Evolutionary conservation across 768 basidiomycete species (phyloP), one percentile per base, ranked within the genome.

Genomic region (Tephrocybe sp.): DNA sequence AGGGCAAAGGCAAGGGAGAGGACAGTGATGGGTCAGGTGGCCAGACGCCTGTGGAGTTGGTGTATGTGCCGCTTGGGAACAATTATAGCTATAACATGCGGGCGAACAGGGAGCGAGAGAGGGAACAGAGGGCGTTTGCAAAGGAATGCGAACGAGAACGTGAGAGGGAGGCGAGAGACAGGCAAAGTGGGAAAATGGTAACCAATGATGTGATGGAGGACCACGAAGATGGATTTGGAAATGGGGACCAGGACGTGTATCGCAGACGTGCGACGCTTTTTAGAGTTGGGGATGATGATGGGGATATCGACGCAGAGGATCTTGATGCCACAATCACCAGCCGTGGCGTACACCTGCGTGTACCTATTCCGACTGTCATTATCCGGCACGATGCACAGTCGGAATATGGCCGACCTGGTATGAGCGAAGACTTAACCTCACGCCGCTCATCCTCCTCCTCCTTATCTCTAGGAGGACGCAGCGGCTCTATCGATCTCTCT

Each of bases 1-100:
- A 52, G 39, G 55, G 59, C 36, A 36, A 53, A 48, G 52, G 60
- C 23, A 45, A 58, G 41, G 49, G 52, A 6, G 39, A 59, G 17
- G 64, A 63, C 39, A 60, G 63, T 19, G 64, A 65, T 8, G 62
- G 54, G 6, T 61, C 65, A 19, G 75, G 72, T 38, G 72, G 73
- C 16, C 55, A 59, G 46, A 74, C 78, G 0, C 79, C 82, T 1
- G 83, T 87, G 34, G 85, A 87, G 54, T 73, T 89, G 56, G 87
- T 89, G 19, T 89, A 87, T 60, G 83, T 84, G 1, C 74, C 76
- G 23, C 60, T 72, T 35, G 70, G 69, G 47, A 69, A 68, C 52
- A 65, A 69, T 20, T 77, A 72, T 54, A 63, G 51, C 32, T 53
- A 72, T 55, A 63, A 51, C 32, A 51, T 65, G 33, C 60, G 55